Evolutionary conservation across 306 rosid species (phyloP), one percentile per base, ranked within the genome.

Genomic region (Citrullus mucosospermus): DNA sequence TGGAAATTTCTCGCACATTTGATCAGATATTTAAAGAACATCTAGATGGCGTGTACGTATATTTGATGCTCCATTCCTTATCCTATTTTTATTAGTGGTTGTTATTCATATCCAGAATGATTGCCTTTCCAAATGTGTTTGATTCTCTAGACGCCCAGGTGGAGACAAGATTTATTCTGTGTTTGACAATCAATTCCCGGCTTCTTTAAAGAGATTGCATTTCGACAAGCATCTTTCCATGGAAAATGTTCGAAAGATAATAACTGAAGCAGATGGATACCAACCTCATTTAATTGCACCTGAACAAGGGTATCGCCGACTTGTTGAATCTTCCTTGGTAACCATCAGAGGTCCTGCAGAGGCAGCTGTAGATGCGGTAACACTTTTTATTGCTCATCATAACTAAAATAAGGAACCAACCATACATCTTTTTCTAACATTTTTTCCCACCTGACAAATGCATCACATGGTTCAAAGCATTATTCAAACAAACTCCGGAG

Each of bases 281-380:
- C 88, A 86, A 22, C 88, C 88, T 75, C 88, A 86, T 81, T 76
- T 86, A 61, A 83, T 86, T 81, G 86, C 88, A 56, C 88, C 88
- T 55, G 88, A 86, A 48, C 86, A 83, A 81, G 88, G 88, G 15
- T 86, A 86, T 65, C 88, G 88, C 5, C 86, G 86, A 61, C 88
- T 86, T 53, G 81, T 86, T 54, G 88, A 86, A 81, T 78, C 80
- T 69, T 67, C 86, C 30, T n/a, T 86, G 79, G 43, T 75, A 34
- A 78, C 75, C 81, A 80, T 86, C 38, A 86, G 84, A 78, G 86
- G 86, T 60, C 88, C 88, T 18, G 88, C 86, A 48, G 88, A 83
- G 85, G 85, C 81, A 2, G 83, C 88, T 51, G 88, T 86, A 41
- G 88, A 83, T 81, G 85, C 86, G 77, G 88, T 85, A 75, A 67